Evolutionary conservation across 371 early-diverging fungal genomes (phyloP), one percentile per base, ranked within the genome.

Genomic region (Zancudomyces culisetae): DNA sequence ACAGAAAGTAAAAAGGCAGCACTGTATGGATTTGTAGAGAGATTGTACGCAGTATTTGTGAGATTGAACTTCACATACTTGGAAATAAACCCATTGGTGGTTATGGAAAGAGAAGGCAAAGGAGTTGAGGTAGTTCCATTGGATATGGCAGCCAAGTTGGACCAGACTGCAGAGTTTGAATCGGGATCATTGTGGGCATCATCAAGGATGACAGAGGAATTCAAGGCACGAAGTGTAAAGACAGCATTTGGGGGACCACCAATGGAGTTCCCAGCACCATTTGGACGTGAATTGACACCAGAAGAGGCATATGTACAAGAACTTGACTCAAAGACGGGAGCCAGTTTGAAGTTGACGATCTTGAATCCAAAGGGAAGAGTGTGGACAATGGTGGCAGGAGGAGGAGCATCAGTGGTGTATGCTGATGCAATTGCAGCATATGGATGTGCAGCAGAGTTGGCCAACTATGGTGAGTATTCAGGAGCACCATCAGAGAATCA

Each of bases 381-480:
- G 60, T 96, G 97, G 97, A 94, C 97, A 50, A 94, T 96, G 95
- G 95, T 96, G 53, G 97, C 97, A 45, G 97, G 97, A 70, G 97
- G 97, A 58, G 97, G 97, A 70, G 97, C 97, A 43, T 90, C 90
- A 18, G 97, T 96, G 42, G 95, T 91, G 22, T 87, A 85, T 69
- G 73, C 88, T 24, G 97, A 96, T 70, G 97, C 97, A 35, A 96
- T 96, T 62, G 92, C 95, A 30, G 90, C 89, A 30, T 77, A 86
- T 24, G 97, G 97, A 18, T 88, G 70, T 55, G 90, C 95, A 22
- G 54, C 79, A 60, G 93, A 96, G 66, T 78, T 96, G 30, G 97
- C 97, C 65, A 96, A 96, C 79, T 96, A 96, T 69, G 97, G 97
- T 61, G 97, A 96, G 72, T 96, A 96, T 77, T 92, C 93, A 39